These are phyloP conservation scores for Polysphondylium violaceum DNA, from an alignment of 78 protist genomes.

Conservation along the genomic window DNA sequence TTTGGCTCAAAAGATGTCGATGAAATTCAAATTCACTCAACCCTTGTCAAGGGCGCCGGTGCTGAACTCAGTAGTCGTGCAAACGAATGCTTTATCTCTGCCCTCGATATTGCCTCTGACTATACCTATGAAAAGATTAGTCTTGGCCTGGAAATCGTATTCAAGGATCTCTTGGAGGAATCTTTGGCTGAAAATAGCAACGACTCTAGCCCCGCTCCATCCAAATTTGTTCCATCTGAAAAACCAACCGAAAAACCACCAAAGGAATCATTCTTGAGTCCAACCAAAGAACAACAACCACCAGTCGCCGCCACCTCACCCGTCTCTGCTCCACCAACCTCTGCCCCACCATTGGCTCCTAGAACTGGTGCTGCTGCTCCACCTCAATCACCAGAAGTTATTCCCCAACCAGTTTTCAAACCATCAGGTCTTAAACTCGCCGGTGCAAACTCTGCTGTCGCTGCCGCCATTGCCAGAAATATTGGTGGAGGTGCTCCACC, in stretches of 20 bases:
- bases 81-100: constrained; percentile 68
- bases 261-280: neutral
- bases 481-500: constrained; percentile 51
- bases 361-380: neutral
- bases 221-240: constrained; percentile 1
- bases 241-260: constrained; percentile 3
- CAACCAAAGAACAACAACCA: neutral
- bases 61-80: constrained; percentile 72
- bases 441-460: constrained; percentile 64
- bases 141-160: constrained; percentile 52
- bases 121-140: constrained; percentile 82
- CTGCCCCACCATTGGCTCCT: constrained; percentile 1
- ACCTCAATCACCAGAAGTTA: neutral
- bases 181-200: neutral
- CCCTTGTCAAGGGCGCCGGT: constrained; percentile 77
- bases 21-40: constrained; percentile 42
- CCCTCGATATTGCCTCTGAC: constrained; percentile 75
- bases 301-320: neutral
- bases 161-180: constrained; percentile 62
- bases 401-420: constrained; percentile 9
- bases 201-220: constrained; percentile 2
- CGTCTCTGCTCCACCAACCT: constrained; percentile 13
- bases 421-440: constrained; percentile 34
- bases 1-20: constrained; percentile 83
- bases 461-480: constrained; percentile 42